phyloP scores from a whole-genome alignment of 2,329 filamentous ascomycete species.

The Cladosporium sp. region DNA sequence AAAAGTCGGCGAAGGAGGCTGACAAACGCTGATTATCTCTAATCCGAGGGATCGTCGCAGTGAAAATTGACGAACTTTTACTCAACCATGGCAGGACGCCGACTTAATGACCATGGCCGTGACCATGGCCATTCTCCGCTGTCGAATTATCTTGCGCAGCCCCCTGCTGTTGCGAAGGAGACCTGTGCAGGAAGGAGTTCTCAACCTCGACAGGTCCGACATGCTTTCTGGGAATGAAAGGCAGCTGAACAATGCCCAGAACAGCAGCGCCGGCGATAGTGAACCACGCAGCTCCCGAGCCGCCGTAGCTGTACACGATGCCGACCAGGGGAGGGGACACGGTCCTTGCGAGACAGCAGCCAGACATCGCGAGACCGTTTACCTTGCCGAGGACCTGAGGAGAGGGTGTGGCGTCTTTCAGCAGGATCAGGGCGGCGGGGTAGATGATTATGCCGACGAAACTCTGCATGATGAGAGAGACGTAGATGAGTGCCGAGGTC shows the following conservation, averaged over 20 bases:
- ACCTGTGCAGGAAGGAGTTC: conserved; percentile 7
- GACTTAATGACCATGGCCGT: not conserved
- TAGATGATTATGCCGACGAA: conserved; percentile 64
- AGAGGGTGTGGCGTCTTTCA: conserved; percentile 64
- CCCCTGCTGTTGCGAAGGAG: conserved; percentile 4
- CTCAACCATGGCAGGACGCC: too few relatives aligned
- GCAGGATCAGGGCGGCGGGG: conserved; percentile 61
- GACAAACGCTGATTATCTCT: too few relatives aligned
- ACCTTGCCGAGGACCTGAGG: conserved; percentile 60
- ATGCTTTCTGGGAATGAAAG: conserved; percentile 49
- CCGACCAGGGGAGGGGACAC: conserved; percentile 63
- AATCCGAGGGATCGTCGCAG: too few relatives aligned
- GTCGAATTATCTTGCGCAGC: not conserved
- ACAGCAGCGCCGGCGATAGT: conserved; percentile 51
- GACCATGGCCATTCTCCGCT: conserved; percentile 2
- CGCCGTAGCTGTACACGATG: conserved; percentile 58
- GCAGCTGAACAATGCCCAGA: conserved; percentile 50
- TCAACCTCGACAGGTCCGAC: conserved; percentile 28
- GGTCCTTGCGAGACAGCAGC: conserved; percentile 62
- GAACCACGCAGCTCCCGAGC: conserved; percentile 56
- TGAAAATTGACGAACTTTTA: too few relatives aligned
- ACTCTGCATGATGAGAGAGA: conserved; percentile 59
- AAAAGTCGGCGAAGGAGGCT: too few relatives aligned
- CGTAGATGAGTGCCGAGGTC: conserved; percentile 57
- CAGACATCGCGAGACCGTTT: conserved; percentile 65